Conservation (phyloP, 2,329 filamentous ascomycete genomes). For the Aspergillus sp. region DNA sequence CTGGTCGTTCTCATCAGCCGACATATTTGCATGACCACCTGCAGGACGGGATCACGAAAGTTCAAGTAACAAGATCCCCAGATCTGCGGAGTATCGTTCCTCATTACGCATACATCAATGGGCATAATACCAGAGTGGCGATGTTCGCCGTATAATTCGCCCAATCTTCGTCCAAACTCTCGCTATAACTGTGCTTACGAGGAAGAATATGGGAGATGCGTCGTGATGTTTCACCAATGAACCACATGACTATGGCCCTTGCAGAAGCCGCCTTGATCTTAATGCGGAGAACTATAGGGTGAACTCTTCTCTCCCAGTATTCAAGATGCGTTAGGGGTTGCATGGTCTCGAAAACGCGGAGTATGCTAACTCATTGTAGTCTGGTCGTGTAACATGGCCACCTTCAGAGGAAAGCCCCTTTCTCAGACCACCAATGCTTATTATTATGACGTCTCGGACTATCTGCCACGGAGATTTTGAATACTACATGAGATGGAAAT, state of each 20-base stretch:
- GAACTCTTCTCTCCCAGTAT: background rate
- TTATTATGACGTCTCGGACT: background rate
- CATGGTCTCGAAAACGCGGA: background rate
- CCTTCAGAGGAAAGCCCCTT: no score
- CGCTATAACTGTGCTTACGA: background rate
- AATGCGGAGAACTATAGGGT: background rate
- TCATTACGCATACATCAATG: background rate
- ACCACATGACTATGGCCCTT: background rate
- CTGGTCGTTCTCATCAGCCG: background rate
- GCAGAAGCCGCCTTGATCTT: background rate
- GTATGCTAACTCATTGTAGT: background rate
- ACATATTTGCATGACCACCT: background rate
- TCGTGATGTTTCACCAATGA: background rate
- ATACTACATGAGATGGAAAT: background rate
- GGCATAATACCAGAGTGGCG: no score
- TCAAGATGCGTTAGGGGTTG: background rate
- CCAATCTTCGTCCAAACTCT: slow-evolving; percentile 2
- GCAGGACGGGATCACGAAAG: background rate
- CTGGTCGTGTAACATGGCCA: background rate
- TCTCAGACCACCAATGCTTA: accelerated
- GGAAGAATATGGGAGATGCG: background rate
- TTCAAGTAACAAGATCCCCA: background rate
- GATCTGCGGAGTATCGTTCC: background rate
- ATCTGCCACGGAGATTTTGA: background rate
- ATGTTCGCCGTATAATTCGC: background rate